A percentile compares a stretch with the other conserved stretches of the same genome.
These are phyloP conservation scores for Xylariomycetidae sp. DNA, from an alignment of 2,329 filamentous ascomycete species.

Conservation along the genomic window DNA sequence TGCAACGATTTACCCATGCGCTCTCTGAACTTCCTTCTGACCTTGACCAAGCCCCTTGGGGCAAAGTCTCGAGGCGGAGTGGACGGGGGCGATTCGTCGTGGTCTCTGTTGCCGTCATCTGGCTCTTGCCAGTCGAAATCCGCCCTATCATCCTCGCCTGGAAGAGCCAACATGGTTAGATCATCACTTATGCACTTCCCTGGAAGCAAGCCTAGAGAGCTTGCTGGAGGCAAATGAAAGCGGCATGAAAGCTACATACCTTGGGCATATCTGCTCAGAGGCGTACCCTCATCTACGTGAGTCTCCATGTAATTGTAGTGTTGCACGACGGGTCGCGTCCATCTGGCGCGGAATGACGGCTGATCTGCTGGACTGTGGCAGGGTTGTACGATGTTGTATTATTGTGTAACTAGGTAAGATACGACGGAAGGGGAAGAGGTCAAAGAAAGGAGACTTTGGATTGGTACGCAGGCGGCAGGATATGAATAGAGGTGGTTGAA, in stretches of 20 bases:
- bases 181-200: too few species aligned
- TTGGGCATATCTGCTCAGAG: conserved; percentile 30
- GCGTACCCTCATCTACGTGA: conserved; percentile 29
- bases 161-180: conserved; percentile 17
- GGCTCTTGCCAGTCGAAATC: conserved; percentile 23
- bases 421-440: too few species aligned
- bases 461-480: too few species aligned
- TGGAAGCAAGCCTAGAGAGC: too few species aligned
- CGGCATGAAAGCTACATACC: conserved; percentile 16
- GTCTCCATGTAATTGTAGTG: conserved; percentile 28
- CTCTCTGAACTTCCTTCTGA: conserved; percentile 25
- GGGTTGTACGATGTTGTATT: too few species aligned
- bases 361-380: too few species aligned
- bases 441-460: too few species aligned
- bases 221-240: too few species aligned
- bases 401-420: too few species aligned
- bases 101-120: conserved; percentile 14
- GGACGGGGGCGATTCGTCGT: conserved; percentile 24
- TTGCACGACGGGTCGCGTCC: conserved; percentile 24
- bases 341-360: conserved; percentile 28
- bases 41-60: conserved; percentile 26
- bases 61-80: conserved; percentile 27
- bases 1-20: conserved; percentile 21
- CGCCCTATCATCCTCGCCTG: conserved; percentile 25
- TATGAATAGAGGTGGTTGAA: too few species aligned